Conservation (phyloP, 108 stramenopile genomes). For the Skeletonema potamos region DNA sequence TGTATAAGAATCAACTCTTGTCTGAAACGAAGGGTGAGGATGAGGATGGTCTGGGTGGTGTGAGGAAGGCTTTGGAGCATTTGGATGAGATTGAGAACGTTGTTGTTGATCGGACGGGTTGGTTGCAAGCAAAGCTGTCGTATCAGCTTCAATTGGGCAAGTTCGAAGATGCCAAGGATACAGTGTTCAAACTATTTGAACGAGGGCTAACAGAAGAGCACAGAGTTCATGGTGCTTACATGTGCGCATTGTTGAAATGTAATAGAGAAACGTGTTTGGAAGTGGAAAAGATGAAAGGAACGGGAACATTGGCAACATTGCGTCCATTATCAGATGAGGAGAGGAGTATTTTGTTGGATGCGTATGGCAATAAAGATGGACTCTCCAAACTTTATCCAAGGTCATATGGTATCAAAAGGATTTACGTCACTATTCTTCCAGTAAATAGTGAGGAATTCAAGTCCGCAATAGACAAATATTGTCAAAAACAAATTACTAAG, state of each 20-base stretch:
- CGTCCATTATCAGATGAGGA: slow-evolving; percentile 62
- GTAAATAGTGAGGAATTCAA: slow-evolving; percentile 61
- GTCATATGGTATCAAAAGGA: slow-evolving; percentile 68
- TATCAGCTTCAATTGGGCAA: slow-evolving; percentile 74
- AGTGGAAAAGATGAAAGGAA: slow-evolving; percentile 56
- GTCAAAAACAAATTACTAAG: slow-evolving; percentile 71
- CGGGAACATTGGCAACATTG: slow-evolving; percentile 63
- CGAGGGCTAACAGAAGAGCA: slow-evolving; percentile 90
- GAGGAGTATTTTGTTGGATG: slow-evolving; percentile 49
- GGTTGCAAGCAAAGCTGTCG: slow-evolving; percentile 62
- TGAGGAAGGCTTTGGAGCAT: slow-evolving; percentile 83
- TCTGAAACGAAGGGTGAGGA: slow-evolving; percentile 57
- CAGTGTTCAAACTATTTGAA: slow-evolving; percentile 57
- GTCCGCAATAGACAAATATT: slow-evolving; percentile 60
- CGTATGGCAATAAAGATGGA: slow-evolving; percentile 50
- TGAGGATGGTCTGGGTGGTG: slow-evolving; percentile 46
- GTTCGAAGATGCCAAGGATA: slow-evolving; percentile 69
- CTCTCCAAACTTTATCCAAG: slow-evolving; percentile 48
- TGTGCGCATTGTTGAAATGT: slow-evolving; percentile 84
- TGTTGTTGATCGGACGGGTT: slow-evolving; percentile 77
- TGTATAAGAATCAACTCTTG: slow-evolving; percentile 89
- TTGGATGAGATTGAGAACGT: slow-evolving; percentile 58
- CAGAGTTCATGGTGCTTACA: slow-evolving; percentile 86
- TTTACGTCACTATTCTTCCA: slow-evolving; percentile 62
- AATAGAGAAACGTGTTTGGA: slow-evolving; percentile 39